Evolutionary conservation across 179 eudicot species (phyloP).

Genomic region (Pouteria campechiana): DNA sequence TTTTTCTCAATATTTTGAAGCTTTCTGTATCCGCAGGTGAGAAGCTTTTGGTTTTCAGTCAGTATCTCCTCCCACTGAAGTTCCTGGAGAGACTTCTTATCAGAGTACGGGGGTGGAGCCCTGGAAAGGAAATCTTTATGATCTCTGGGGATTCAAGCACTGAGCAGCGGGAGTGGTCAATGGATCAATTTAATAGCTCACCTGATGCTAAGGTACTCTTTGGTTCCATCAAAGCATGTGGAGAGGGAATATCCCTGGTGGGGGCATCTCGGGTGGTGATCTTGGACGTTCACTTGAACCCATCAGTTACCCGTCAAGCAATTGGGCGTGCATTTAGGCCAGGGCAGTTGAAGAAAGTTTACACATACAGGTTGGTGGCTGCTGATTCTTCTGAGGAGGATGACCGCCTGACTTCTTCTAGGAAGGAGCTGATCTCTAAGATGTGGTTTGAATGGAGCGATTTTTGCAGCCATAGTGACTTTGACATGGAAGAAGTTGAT

Average conservation of each 20-base stretch:
- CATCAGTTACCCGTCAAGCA: slow-evolving; percentile 92
- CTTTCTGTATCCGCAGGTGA: slow-evolving; percentile 63
- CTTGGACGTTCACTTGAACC: slow-evolving; percentile 73
- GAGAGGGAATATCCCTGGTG: slow-evolving; percentile 91
- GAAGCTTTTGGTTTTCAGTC: slow-evolving; percentile 80
- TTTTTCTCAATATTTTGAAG: slow-evolving; percentile 49
- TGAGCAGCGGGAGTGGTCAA: slow-evolving; percentile 52
- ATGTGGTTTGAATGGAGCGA: slow-evolving; percentile 77
- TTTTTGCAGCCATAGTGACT: slow-evolving; percentile 27
- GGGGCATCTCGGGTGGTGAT: slow-evolving; percentile 85
- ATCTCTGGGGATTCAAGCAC: slow-evolving; percentile 55
- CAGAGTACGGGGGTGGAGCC: slow-evolving; percentile 38
- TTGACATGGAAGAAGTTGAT: slow-evolving; percentile 47
- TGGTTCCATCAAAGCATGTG: slow-evolving; percentile 92
- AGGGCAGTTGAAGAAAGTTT: slow-evolving; percentile 72
- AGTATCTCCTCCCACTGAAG: slow-evolving; percentile 60
- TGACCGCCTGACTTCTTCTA: slow-evolving; percentile 46
- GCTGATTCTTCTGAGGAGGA: slow-evolving; percentile 56
- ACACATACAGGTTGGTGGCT: slow-evolving; percentile 45
- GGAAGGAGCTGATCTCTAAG: slow-evolving; percentile 58
- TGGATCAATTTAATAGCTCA: slow-evolving; percentile 79
- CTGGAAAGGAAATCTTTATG: slow-evolving; percentile 59
- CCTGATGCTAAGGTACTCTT: slow-evolving; percentile 66
- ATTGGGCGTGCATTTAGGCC: slow-evolving; percentile 93
- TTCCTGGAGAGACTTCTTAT: slow-evolving; percentile 56